A percentile compares a stretch with the other conserved stretches of the same genome.
These are phyloP conservation scores for Colletotrichum lindemuthianum DNA, from an alignment of 2,329 filamentous ascomycete genomes.

Conservation along the genomic window DNA sequence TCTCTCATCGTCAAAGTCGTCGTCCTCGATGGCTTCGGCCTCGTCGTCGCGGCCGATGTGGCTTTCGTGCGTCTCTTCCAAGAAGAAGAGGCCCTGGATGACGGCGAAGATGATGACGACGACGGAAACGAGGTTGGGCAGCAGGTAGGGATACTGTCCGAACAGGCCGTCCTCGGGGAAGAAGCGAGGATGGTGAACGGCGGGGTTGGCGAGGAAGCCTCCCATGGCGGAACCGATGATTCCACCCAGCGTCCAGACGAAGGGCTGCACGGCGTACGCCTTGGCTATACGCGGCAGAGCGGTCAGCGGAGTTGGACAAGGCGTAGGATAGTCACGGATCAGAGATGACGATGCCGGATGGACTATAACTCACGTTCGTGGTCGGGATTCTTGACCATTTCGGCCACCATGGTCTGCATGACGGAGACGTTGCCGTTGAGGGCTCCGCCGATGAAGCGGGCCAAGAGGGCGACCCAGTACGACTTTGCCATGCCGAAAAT, in stretches of 20 bases:
- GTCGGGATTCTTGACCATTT: slow-evolving; percentile 53
- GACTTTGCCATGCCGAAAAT: slow-evolving; percentile 52
- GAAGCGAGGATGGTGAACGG: slow-evolving; percentile 46
- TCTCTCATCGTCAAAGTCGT: slow-evolving; percentile 42
- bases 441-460: slow-evolving; percentile 51
- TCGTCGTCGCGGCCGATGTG: slow-evolving; percentile 14
- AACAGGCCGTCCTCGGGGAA: slow-evolving; percentile 53
- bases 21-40: slow-evolving; percentile 37
- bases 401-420: slow-evolving; percentile 54
- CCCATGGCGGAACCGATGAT: slow-evolving; percentile 51
- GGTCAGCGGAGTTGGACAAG: slow-evolving; percentile 13
- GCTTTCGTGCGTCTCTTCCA: slow-evolving; percentile 57
- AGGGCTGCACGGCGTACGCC: slow-evolving; percentile 49
- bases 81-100: slow-evolving; percentile 69
- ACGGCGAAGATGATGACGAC: slow-evolving; percentile 72
- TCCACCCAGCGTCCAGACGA: slow-evolving; percentile 50
- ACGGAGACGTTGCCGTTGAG: slow-evolving; percentile 53
- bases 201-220: slow-evolving; percentile 49
- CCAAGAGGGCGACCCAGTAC: slow-evolving; percentile 55
- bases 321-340: too few relatives aligned
- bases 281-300: slow-evolving; percentile 38
- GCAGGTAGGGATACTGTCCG: slow-evolving; percentile 76
- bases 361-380: slow-evolving; percentile 46
- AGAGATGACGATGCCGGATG: too few relatives aligned
- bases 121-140: slow-evolving; percentile 66